These are phyloP conservation scores for Botrytis fragariae DNA, from an alignment of 2,329 filamentous ascomycete genomes.

Conservation along the genomic window DNA sequence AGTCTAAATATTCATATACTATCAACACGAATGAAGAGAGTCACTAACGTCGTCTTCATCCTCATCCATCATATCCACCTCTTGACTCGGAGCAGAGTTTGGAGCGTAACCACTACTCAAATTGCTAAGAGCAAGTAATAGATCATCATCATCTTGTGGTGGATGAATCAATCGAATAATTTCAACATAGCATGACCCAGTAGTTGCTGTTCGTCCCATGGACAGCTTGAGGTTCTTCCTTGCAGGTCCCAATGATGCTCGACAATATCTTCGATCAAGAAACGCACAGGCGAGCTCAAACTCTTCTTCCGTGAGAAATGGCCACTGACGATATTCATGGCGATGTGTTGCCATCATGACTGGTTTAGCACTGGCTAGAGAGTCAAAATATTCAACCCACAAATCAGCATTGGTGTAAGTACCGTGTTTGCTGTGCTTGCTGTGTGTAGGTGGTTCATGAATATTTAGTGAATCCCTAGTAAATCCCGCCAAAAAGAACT, in stretches of 20 bases:
- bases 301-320: constrained; percentile 58
- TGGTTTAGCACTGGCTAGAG: constrained; percentile 7
- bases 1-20: not conserved
- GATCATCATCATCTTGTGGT: constrained; percentile 33
- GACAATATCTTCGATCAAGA: constrained; percentile 57
- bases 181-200: constrained; percentile 35
- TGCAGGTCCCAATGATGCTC: constrained; percentile 54
- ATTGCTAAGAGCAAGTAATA: constrained; percentile 31
- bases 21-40: not conserved
- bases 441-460: not conserved
- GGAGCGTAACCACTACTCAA: constrained; percentile 24
- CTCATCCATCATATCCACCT: constrained; percentile 33
- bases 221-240: constrained; percentile 54
- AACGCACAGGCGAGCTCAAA: constrained; percentile 64
- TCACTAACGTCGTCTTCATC: constrained; percentile 35
- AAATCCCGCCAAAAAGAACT: no score
- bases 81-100: constrained; percentile 23
- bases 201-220: constrained; percentile 42
- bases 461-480: not conserved
- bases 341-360: constrained; percentile 37
- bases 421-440: not conserved
- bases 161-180: constrained; percentile 35
- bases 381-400: not conserved
- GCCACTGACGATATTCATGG: constrained; percentile 50
- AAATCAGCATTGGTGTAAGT: not conserved